Conservation (phyloP, 2,329 filamentous ascomycete genomes). For the Davidsoniella australis region DNA sequence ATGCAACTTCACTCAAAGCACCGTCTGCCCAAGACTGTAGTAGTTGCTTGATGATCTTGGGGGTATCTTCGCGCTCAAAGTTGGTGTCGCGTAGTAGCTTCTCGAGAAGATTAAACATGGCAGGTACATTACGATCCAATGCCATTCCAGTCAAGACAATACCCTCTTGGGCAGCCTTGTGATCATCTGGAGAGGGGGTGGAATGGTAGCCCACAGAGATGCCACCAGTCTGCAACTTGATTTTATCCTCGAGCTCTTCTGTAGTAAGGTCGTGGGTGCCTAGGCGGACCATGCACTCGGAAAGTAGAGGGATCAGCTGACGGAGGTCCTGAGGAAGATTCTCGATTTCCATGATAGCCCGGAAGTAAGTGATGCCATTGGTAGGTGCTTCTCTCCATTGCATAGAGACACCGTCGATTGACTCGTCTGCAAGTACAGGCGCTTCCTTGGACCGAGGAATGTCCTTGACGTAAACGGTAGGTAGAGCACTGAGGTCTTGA, state of each 20-base stretch:
- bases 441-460: conserved; percentile 64
- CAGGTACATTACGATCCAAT: conserved; percentile 73
- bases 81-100: conserved; percentile 73
- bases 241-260: conserved; percentile 88
- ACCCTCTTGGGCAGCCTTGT: conserved; percentile 58
- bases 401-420: conserved; percentile 46
- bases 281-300: conserved; percentile 80
- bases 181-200: conserved; percentile 59
- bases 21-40: conserved; percentile 77
- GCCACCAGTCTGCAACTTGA: conserved; percentile 91
- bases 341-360: conserved; percentile 65
- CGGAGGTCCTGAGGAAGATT: conserved; percentile 72
- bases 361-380: conserved; percentile 92
- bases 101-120: conserved; percentile 75
- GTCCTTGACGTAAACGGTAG: conserved; percentile 74
- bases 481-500: conserved; percentile 73
- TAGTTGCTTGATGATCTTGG: conserved; percentile 69
- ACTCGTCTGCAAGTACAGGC: conserved; percentile 43
- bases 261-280: conserved; percentile 77
- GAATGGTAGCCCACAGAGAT: conserved; percentile 72
- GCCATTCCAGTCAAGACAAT: conserved; percentile 74
- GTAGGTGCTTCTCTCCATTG: conserved; percentile 89
- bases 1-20: conserved; percentile 79
- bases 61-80: conserved; percentile 69
- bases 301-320: conserved; percentile 73